These are phyloP conservation scores for Beauveria brongniartii DNA, from an alignment of 2,329 filamentous ascomycete genomes.

Conservation along the genomic window DNA sequence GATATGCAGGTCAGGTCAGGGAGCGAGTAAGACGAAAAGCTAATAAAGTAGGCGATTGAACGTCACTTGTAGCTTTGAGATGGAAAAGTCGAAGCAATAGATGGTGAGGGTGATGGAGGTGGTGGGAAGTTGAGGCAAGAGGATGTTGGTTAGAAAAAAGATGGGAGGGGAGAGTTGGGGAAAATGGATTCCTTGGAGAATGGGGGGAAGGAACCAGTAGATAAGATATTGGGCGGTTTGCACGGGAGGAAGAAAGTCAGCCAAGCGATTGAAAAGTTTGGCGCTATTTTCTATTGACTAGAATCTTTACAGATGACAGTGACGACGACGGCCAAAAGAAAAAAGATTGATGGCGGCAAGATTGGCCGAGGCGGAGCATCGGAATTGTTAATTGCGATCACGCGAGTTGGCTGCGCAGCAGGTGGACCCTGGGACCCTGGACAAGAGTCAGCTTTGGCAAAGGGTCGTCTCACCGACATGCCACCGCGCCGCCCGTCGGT, in stretches of 20 bases:
- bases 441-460: not conserved
- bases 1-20: not conserved
- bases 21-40: not conserved
- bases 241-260: too few relatives aligned
- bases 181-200: not conserved
- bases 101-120: not conserved
- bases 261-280: too few relatives aligned
- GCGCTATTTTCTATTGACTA: too few relatives aligned
- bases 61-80: not conserved
- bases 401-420: slow-evolving; percentile 2
- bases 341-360: not conserved
- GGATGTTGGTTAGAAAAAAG: not conserved
- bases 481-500: not conserved
- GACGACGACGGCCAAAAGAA: not conserved
- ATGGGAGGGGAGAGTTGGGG: not conserved
- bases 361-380: slow-evolving; percentile 7
- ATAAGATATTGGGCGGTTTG: not conserved
- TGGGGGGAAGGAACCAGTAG: slow-evolving; percentile 1
- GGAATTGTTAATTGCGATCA: slow-evolving; percentile 11
- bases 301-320: too few relatives aligned
- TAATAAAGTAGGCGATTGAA: slow-evolving; percentile 1
- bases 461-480: slow-evolving; percentile 1
- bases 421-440: not conserved
- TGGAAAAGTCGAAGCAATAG: not conserved
- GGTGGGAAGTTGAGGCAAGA: not conserved